phyloP scores from a whole-genome alignment of 148 eudicot species.

The Vaccinium corymbosum region DNA sequence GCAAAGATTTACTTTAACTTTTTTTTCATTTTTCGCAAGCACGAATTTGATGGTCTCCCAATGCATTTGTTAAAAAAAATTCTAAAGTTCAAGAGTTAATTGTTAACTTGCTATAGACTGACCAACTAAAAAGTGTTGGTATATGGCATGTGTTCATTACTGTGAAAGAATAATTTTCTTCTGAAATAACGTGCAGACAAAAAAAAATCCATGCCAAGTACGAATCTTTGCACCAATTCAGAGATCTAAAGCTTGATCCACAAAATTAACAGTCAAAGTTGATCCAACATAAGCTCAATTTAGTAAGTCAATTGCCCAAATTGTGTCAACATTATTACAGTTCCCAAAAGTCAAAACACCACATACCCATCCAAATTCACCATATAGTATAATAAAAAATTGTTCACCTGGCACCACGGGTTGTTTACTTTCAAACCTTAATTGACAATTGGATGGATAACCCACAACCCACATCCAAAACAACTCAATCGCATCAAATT shows the following conservation, averaged over 20 bases:
- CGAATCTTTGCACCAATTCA: neutral
- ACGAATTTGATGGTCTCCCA: neutral
- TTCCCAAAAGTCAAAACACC: neutral
- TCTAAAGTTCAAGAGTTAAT: neutral
- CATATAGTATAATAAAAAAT: neutral
- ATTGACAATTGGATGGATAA: neutral
- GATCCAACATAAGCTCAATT: neutral
- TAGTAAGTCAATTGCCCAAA: no score
- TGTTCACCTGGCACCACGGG: no score
- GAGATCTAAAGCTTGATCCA: neutral
- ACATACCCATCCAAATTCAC: neutral
- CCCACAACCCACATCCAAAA: constrained; percentile 3
- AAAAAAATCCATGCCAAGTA: neutral
- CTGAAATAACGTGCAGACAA: neutral
- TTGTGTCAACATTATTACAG: neutral
- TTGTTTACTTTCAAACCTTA: neutral
- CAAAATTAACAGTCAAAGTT: neutral
- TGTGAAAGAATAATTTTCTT: neutral
- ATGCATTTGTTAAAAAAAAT: neutral
- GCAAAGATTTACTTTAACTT: no score
- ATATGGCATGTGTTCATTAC: neutral
- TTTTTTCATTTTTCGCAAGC: neutral
- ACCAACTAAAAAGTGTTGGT: neutral
- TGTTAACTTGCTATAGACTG: neutral
- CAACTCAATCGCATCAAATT: neutral